phyloP scores from a whole-genome alignment of 495 filamentous ascomycete species.

The Penicillium paxilli region DNA sequence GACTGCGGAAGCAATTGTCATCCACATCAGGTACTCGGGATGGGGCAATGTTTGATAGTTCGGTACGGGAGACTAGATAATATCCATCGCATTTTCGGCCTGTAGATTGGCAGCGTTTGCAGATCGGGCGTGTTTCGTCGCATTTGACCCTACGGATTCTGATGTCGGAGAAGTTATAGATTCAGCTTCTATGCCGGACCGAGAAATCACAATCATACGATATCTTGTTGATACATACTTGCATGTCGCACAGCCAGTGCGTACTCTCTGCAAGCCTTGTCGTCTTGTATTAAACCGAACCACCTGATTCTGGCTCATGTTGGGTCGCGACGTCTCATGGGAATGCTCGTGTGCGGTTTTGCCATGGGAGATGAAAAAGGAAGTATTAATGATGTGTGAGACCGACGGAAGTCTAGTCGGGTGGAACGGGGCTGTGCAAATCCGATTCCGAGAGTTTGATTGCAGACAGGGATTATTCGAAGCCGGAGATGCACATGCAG shows the following conservation, averaged over 20 bases:
- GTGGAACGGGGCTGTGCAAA: background rate
- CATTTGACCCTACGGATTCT: constrained; percentile 18
- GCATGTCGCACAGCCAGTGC: background rate
- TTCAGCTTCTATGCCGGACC: background rate
- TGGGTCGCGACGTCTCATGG: background rate
- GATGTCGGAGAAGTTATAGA: background rate
- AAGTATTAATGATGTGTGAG: background rate
- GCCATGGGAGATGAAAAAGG: background rate
- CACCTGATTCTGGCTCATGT: background rate
- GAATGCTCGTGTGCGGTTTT: background rate
- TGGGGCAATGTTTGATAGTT: background rate
- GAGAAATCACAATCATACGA: background rate
- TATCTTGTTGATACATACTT: background rate
- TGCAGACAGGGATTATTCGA: background rate
- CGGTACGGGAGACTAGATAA: background rate
- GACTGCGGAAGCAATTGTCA: background rate
- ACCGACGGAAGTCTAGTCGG: background rate
- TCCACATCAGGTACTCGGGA: constrained; percentile 1
- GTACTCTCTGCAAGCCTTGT: background rate
- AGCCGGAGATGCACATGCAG: background rate
- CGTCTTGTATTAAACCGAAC: background rate
- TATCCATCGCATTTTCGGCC: constrained; percentile 52
- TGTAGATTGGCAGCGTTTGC: constrained; percentile 22
- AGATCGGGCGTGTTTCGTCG: constrained; percentile 16
- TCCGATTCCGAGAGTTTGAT: background rate